Percentiles rank a stretch among this genome's conserved stretches.
These are phyloP conservation scores for Amanita thiersii DNA, from an alignment of 768 basidiomycete species.

Conservation along the genomic window DNA sequence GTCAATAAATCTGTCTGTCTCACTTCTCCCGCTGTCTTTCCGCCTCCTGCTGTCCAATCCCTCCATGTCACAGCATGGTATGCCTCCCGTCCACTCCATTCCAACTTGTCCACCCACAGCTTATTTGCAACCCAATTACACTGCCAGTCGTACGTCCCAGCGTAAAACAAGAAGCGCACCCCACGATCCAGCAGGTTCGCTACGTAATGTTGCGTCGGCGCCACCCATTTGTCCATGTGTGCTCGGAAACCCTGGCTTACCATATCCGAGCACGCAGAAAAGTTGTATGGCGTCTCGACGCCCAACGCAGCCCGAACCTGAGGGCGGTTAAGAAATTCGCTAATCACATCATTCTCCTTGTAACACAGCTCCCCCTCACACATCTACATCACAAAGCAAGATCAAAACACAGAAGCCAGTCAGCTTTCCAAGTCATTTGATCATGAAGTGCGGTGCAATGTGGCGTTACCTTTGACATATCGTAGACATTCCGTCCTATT, in stretches of 20 bases:
- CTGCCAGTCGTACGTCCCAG: constrained; percentile 72
- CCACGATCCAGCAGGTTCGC: constrained; percentile 68
- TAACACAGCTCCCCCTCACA: constrained; percentile 28
- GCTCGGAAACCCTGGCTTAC: constrained; percentile 45
- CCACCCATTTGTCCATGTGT: constrained; percentile 54
- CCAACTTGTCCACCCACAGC: constrained; percentile 64
- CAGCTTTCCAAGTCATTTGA: constrained; percentile 4
- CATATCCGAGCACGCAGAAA: constrained; percentile 43
- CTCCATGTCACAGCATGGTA: constrained; percentile 42
- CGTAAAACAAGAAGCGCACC: constrained; percentile 65
- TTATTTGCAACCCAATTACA: constrained; percentile 77
- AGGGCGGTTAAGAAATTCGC: constrained; percentile 47
- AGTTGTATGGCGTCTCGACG: constrained; percentile 44
- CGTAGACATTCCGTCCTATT: constrained; percentile 42
- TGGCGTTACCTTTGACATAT: constrained; percentile 45
- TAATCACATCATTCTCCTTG: constrained; percentile 29
- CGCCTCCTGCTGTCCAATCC: constrained; percentile 48
- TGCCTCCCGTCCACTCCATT: constrained; percentile 57
- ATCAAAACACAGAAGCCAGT: constrained; percentile 14
- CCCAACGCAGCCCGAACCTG: constrained; percentile 45
- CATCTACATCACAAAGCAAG: constrained; percentile 21
- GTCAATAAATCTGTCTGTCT: constrained; percentile 27
- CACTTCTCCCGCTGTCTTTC: constrained; percentile 36
- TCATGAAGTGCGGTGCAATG: constrained; percentile 12
- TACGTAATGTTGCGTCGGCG: constrained; percentile 57